Evolutionary conservation across 2,329 filamentous ascomycete species (phyloP), one percentile per base, ranked within the genome.

Genomic region (Teratosphaeria gauchensis): DNA sequence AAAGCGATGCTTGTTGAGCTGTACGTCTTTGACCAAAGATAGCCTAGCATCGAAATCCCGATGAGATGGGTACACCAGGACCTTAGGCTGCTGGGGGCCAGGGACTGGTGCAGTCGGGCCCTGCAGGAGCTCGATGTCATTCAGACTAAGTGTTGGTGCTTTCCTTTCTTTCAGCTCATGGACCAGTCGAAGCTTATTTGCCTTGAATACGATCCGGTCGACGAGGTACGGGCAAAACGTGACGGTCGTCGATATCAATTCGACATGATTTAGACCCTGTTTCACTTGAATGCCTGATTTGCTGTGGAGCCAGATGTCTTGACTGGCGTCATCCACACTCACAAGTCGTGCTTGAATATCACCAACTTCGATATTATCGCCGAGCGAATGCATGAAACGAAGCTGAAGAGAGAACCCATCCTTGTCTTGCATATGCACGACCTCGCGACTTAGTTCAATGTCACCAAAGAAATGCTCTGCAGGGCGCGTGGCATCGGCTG

Each of bases 321-420:
- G 85, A 51, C 74, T 78, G 30, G 83, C 80, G 2, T 82, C 83
- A 6, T 77, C 74, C 2, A 77, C 73, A 64, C 81, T 81, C 3
- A 83, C 77, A 8, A 95, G 77, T 31, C 83, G 83, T 21, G 94
- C 74, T 55, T 78, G 85, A 9, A 85, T 80, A 16, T 80, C 78
- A 51, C 90, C 83, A 1, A 94, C 74, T 9, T 81, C 79, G 8
- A 96, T 76, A 1, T 84, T 78, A 53, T 91, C 88, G 0, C 85
- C 82, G 1, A 96, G 75, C 1, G 95, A 73, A 71, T 90, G 91
- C 55, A 82, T 78, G 51, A 96, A 75, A 21, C 80, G 81, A 2
- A 99, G 70, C 1, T 80, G 77, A 19, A 96, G 70, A 8, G 84
- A 82, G 64, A 95, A 92, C 14, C 88, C 86, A 71, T 97, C 92